phyloP scores from a whole-genome alignment of 2,329 filamentous ascomycete species.

The Ascochyta fabae region DNA sequence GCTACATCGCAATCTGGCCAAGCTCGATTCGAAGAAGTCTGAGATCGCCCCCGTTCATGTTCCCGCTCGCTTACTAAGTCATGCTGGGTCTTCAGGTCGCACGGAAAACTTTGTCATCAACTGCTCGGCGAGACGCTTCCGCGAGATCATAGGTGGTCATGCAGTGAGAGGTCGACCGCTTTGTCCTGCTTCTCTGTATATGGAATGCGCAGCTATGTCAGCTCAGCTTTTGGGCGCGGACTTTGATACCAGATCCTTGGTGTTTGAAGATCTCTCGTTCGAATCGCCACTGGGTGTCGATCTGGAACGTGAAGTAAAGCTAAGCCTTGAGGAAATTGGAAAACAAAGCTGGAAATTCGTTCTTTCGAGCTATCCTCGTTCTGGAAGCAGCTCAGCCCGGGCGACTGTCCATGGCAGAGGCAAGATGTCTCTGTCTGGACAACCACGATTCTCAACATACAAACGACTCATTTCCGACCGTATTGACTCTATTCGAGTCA shows the following conservation, averaged over 20 bases:
- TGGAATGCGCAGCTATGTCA: conserved; percentile 28
- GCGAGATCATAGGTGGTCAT: conserved; percentile 21
- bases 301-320: conserved; percentile 3
- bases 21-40: not conserved
- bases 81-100: not conserved
- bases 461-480: not conserved
- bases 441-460: not conserved
- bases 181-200: conserved; percentile 29
- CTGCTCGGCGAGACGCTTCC: conserved; percentile 14
- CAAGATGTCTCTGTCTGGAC: not conserved
- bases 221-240: conserved; percentile 4
- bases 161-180: conserved; percentile 23
- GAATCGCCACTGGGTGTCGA: conserved; percentile 18
- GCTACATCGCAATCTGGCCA: not conserved
- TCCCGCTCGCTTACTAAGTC: conserved; percentile 5
- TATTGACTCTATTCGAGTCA: not conserved
- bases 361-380: not conserved
- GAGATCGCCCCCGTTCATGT: not conserved
- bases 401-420: not conserved
- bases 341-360: not conserved
- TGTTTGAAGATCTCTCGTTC: conserved; percentile 17
- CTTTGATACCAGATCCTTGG: not conserved
- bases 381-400: not conserved
- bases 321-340: not conserved
- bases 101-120: conserved; percentile 15